Conservation (phyloP, 305 asterid genomes). For the Fraxinus paxiana region DNA sequence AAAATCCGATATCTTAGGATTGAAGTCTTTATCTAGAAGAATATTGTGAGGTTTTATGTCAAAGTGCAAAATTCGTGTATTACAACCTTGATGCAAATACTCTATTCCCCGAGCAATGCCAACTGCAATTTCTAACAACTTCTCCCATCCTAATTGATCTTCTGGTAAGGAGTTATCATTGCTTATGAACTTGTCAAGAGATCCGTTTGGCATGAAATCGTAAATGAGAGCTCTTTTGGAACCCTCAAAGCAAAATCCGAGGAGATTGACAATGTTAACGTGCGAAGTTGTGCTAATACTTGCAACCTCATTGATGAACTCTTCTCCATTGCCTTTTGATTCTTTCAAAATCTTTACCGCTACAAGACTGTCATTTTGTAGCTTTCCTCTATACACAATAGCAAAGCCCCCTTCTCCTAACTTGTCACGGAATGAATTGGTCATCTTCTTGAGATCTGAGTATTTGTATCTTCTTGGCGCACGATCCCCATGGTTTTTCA, state of each 20-base stretch:
- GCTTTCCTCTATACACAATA: slow-evolving; percentile 24
- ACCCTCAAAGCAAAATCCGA: not conserved
- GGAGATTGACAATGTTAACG: not conserved
- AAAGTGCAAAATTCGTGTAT: slow-evolving; percentile 21
- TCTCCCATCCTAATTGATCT: slow-evolving; percentile 10
- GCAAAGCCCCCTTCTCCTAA: slow-evolving; percentile 31
- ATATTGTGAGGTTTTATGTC: slow-evolving; percentile 26
- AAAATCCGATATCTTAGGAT: slow-evolving; percentile 24
- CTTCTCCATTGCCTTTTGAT: not conserved
- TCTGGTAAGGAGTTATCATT: not conserved
- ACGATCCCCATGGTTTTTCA: slow-evolving; percentile 6
- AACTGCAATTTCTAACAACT: slow-evolving; percentile 10
- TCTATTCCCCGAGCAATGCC: slow-evolving; percentile 20
- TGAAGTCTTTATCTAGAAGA: not conserved
- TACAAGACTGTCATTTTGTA: not conserved
- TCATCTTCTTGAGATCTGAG: slow-evolving; percentile 13
- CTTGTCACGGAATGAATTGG: not conserved
- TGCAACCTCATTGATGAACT: not conserved
- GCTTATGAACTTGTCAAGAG: slow-evolving; percentile 23
- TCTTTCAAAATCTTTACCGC: slow-evolving; percentile 25
- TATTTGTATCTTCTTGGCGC: slow-evolving; percentile 16
- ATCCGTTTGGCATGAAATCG: slow-evolving; percentile 28
- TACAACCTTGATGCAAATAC: slow-evolving; percentile 22
- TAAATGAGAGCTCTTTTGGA: not conserved
- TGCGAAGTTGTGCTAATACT: not conserved